Evolutionary conservation across 164 flowering plant genomes (phyloP).

Genomic region (Aristolochia californica): DNA sequence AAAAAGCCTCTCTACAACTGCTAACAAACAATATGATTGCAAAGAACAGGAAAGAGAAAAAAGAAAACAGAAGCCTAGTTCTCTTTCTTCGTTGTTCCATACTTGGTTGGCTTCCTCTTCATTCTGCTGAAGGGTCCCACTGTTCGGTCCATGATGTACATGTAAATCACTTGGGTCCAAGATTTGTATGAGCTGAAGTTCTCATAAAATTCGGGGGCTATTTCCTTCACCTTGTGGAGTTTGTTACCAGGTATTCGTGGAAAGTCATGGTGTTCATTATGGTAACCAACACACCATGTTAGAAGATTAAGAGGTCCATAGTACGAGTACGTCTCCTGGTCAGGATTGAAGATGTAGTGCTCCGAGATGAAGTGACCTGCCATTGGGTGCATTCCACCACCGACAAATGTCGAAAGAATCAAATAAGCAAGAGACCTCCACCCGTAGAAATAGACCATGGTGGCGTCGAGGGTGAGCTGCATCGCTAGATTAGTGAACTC

Average conservation of each 20-base stretch:
- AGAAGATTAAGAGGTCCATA: constrained; percentile 88
- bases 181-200: constrained; percentile 53
- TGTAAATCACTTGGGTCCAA: constrained; percentile 95
- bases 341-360: constrained; percentile 78
- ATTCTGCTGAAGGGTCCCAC: constrained; percentile 89
- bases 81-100: constrained; percentile 1
- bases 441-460: constrained; percentile 64
- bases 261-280: constrained; percentile 98
- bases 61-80: background rate
- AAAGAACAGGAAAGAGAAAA: background rate
- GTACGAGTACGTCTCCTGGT: constrained; percentile 89
- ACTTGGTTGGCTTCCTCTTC: constrained; percentile 49
- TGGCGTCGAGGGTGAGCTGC: constrained; percentile 56
- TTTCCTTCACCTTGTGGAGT: constrained; percentile 90
- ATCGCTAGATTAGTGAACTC: constrained; percentile 60
- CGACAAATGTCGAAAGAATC: constrained; percentile 87
- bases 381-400: constrained; percentile 99
- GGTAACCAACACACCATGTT: constrained; percentile 92
- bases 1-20: background rate
- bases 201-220: constrained; percentile 83
- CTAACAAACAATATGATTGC: background rate
- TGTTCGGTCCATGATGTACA: constrained; percentile 72
- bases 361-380: constrained; percentile 97
- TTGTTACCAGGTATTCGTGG: constrained; percentile 84
- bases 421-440: constrained; percentile 70